A percentile compares a stretch with the other conserved stretches of the same genome.
phyloP scores from a whole-genome alignment of 139 green algal genomes.

The Coelastrella sp. region DNA sequence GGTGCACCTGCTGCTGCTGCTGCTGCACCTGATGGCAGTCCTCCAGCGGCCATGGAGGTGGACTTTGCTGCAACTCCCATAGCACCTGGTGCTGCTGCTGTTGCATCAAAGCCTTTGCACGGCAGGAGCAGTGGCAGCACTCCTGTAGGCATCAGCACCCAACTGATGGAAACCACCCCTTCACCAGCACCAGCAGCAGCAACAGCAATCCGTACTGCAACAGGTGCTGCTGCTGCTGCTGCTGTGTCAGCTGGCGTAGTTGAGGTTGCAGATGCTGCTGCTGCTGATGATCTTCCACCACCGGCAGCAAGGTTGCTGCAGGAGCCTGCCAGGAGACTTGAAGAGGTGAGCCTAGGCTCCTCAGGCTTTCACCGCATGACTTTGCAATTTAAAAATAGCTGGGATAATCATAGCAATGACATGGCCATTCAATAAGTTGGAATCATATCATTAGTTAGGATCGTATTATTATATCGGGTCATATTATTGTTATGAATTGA shows the following conservation, averaged over 20 bases:
- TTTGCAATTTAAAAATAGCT: no score
- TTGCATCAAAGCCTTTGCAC: neutral
- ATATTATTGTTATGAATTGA: no score
- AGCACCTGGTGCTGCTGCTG: neutral
- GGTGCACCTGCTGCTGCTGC: neutral
- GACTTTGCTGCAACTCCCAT: neutral
- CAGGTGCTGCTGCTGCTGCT: neutral
- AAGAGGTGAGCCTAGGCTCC: neutral
- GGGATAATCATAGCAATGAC: neutral
- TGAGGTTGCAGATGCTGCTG: neutral
- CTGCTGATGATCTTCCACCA: neutral
- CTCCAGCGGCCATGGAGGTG: neutral
- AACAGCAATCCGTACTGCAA: neutral
- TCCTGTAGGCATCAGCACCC: neutral
- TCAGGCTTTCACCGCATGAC: no score
- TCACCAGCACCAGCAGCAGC: neutral
- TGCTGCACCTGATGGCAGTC: neutral
- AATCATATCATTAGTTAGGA: no score
- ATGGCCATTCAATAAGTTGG: no score
- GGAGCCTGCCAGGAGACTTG: neutral
- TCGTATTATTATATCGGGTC: no score
- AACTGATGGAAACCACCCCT: neutral
- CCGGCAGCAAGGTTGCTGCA: neutral
- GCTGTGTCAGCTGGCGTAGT: neutral
- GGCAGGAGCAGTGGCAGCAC: neutral